Evolutionary conservation across 257 asterid genomes (phyloP).

Genomic region (Cynanchum wilfordii): DNA sequence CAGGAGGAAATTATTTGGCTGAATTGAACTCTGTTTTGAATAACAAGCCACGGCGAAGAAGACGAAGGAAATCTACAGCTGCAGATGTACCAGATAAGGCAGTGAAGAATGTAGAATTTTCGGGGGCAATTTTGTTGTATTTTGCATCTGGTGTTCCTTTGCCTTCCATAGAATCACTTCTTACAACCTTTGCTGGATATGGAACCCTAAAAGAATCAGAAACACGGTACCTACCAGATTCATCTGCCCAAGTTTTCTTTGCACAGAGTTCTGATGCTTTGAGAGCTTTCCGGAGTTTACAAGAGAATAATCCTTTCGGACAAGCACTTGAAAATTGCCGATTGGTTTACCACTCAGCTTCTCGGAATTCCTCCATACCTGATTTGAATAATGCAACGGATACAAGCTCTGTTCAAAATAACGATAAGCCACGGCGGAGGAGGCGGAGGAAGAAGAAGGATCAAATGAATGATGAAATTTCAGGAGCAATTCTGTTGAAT

Average conservation of each 20-base stretch:
- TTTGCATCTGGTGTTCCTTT: conserved; percentile 7
- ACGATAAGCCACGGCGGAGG: conserved; percentile 28
- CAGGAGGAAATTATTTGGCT: conserved; percentile 23
- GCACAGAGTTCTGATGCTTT: conserved; percentile 3
- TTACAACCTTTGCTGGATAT: conserved; percentile 5
- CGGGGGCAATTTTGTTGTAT: conserved; percentile 9
- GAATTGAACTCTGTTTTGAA: conserved; percentile 23
- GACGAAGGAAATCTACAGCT: conserved; percentile 21
- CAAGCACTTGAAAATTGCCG: not conserved
- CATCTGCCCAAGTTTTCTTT: conserved; percentile 13
- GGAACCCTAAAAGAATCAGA: conserved; percentile 8
- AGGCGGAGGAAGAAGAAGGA: conserved; percentile 23
- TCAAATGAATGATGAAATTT: conserved; percentile 16
- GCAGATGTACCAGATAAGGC: conserved; percentile 15
- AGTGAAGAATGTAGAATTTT: conserved; percentile 16
- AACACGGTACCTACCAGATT: not conserved
- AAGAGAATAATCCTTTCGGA: conserved; percentile 7
- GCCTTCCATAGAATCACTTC: conserved; percentile 10
- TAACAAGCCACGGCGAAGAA: conserved; percentile 25
- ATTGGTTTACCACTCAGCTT: conserved; percentile 9
- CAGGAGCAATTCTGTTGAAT: conserved; percentile 8
- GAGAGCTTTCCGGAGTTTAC: conserved; percentile 1
- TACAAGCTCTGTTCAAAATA: conserved; percentile 18
- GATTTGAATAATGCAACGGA: conserved; percentile 50
- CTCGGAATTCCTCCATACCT: conserved; percentile 39